Evolutionary conservation across 495 filamentous ascomycete species (phyloP).

Genomic region (Annulohypoxylon stygium): DNA sequence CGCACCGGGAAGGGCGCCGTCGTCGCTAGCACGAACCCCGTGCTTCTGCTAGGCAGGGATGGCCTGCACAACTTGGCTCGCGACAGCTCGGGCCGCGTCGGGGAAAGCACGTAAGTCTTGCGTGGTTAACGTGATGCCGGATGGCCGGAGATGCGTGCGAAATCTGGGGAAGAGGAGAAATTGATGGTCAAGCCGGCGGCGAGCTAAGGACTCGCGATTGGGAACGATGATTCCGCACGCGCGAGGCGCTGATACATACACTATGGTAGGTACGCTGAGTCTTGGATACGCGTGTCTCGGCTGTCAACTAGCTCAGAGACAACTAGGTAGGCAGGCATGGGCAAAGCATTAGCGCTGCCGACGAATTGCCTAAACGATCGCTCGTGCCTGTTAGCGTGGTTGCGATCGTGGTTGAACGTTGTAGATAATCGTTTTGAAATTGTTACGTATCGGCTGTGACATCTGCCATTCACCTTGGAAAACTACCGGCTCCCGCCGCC

Average conservation of each 20-base stretch:
- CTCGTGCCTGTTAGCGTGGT: neutral
- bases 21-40: constrained; percentile 9
- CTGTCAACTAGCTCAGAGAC: constrained; percentile 2
- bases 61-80: neutral
- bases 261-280: neutral
- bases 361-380: constrained; percentile 1
- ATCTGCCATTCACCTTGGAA: neutral
- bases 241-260: neutral
- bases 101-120: constrained; percentile 8
- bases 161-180: constrained; percentile 1
- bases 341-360: neutral
- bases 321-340: neutral
- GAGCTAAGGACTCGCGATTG: neutral
- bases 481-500: constrained; percentile 3
- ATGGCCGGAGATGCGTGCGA: constrained; percentile 10
- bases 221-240: constrained; percentile 13
- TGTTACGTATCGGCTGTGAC: constrained; percentile 3
- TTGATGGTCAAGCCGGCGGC: neutral
- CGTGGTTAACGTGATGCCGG: constrained; percentile 5
- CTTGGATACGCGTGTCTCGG: neutral
- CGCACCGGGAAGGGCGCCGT: constrained; percentile 16
- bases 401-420: neutral
- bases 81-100: constrained; percentile 20
- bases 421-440: neutral
- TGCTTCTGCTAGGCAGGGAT: neutral